These are phyloP conservation scores for Xerocomus subilludens DNA, from an alignment of 1,284 basidiomycete species.

Conservation along the genomic window DNA sequence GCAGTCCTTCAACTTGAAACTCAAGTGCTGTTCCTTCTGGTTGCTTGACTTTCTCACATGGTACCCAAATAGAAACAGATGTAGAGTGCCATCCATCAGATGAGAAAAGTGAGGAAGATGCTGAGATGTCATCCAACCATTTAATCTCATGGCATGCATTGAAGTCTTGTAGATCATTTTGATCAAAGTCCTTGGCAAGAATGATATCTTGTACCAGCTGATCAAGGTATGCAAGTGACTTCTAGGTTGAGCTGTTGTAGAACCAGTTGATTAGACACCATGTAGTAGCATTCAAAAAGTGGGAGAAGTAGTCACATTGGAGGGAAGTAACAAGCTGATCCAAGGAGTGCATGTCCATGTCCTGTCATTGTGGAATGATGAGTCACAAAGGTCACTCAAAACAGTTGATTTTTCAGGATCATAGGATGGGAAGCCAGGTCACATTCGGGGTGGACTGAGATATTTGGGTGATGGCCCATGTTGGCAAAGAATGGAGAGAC, in stretches of 20 bases:
- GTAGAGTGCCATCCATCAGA: conserved; percentile 44
- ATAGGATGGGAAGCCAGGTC: conserved; percentile 18
- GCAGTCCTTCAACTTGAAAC: conserved; percentile 28
- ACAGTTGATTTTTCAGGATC: neutral
- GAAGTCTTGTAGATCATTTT: conserved; percentile 39
- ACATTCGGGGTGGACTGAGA: too few species aligned
- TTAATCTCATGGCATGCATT: conserved; percentile 27
- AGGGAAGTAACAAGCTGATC: neutral
- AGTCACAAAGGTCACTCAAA: conserved; percentile 5
- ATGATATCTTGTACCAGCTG: conserved; percentile 50
- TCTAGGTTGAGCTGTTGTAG: conserved; percentile 38
- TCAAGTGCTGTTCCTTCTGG: conserved; percentile 9
- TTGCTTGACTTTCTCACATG: conserved; percentile 29
- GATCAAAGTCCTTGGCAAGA: conserved; percentile 40
- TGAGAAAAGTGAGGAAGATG: neutral
- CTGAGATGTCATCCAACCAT: conserved; percentile 30
- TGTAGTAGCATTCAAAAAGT: conserved; percentile 47
- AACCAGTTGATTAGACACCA: conserved; percentile 51
- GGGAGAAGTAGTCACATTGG: conserved; percentile 34
- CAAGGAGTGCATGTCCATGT: conserved; percentile 9
- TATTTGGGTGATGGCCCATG: too few species aligned
- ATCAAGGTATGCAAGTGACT: conserved; percentile 49
- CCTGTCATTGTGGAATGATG: neutral
- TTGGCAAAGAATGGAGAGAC: too few species aligned
- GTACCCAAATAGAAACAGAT: conserved; percentile 38